These are phyloP conservation scores for Suhomyces vadensis DNA, from an alignment of 805 yeast genomes.

Conservation along the genomic window DNA sequence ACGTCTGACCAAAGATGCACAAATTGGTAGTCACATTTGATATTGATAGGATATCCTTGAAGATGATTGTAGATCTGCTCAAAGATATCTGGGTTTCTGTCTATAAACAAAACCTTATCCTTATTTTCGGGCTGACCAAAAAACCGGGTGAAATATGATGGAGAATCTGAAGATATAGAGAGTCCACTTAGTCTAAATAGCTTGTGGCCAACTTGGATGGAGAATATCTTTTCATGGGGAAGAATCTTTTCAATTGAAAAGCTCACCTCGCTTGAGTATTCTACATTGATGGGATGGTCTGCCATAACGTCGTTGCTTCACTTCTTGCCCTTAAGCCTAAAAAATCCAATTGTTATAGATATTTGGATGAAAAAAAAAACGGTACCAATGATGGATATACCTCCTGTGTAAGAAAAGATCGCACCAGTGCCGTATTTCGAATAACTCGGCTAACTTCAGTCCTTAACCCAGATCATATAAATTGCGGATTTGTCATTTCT, in stretches of 20 bases:
- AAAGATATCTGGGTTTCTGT: slow-evolving; percentile 71
- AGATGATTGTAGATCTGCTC: slow-evolving; percentile 67
- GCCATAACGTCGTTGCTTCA: slow-evolving; percentile 4
- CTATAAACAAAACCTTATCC: slow-evolving; percentile 57
- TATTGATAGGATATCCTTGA: slow-evolving; percentile 73
- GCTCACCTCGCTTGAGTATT: slow-evolving; percentile 28
- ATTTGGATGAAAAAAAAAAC: too few relatives aligned
- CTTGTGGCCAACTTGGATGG: slow-evolving; percentile 67
- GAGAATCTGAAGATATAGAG: slow-evolving; percentile 81
- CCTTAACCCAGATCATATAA: too few relatives aligned
- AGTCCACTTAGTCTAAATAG: slow-evolving; percentile 75
- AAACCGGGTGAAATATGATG: slow-evolving; percentile 81
- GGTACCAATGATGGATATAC: too few relatives aligned
- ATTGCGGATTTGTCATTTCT: too few relatives aligned
- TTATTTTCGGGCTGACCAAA: slow-evolving; percentile 47
- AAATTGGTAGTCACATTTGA: slow-evolving; percentile 61
- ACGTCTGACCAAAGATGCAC: slow-evolving; percentile 69
- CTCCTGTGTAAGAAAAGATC: too few relatives aligned
- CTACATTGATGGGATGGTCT: slow-evolving; percentile 6
- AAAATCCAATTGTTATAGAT: too few relatives aligned
- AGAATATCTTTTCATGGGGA: slow-evolving; percentile 69
- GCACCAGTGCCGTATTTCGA: too few relatives aligned
- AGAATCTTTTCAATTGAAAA: slow-evolving; percentile 52
- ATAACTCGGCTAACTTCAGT: too few relatives aligned
- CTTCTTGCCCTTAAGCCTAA: too few relatives aligned